These are phyloP conservation scores for Onygena corvina DNA, from an alignment of 2,329 filamentous ascomycete genomes.

Conservation along the genomic window DNA sequence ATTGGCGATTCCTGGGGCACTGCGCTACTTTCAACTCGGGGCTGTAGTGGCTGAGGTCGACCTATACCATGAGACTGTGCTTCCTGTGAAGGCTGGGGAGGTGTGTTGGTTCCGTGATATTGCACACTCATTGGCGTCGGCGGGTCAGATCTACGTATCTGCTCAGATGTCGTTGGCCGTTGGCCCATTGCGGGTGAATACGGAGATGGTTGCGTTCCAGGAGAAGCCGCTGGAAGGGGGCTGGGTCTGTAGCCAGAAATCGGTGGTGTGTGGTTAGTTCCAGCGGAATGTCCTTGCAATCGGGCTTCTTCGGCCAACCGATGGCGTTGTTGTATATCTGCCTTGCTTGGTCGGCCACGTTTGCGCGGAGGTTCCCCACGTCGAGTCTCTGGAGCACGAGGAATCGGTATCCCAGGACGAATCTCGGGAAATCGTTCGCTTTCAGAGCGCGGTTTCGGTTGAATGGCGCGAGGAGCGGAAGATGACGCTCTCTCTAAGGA, in stretches of 20 bases:
- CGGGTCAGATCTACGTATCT: not conserved
- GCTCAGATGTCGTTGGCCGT: not conserved
- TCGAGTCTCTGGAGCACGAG: conserved; percentile 24
- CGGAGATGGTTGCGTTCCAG: not conserved
- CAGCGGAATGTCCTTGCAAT: not conserved
- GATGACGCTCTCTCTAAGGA: conserved; percentile 18
- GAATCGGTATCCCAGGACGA: conserved; percentile 25
- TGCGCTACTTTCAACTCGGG: not conserved
- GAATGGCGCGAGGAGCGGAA: conserved; percentile 27
- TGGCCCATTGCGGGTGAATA: conserved; percentile 1
- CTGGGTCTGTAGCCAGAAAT: not conserved
- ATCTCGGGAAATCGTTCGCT: conserved; percentile 26
- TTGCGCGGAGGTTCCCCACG: conserved; percentile 29
- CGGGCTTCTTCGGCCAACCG: not conserved
- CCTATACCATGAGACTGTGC: conserved; percentile 13
- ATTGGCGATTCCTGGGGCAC: conserved; percentile 5
- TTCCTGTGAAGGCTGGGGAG: conserved; percentile 12
- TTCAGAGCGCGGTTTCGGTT: conserved; percentile 29
- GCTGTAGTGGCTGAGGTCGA: conserved; percentile 9
- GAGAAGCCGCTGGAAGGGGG: not conserved
- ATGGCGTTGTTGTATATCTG: conserved; percentile 29
- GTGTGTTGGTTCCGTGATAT: conserved; percentile 8
- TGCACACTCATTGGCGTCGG: conserved; percentile 1
- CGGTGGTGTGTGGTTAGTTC: not conserved
- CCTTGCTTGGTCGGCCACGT: conserved; percentile 35